These are phyloP conservation scores for Grigorovia transvaalensis DNA, from an alignment of 805 yeast genomes.

Conservation along the genomic window DNA sequence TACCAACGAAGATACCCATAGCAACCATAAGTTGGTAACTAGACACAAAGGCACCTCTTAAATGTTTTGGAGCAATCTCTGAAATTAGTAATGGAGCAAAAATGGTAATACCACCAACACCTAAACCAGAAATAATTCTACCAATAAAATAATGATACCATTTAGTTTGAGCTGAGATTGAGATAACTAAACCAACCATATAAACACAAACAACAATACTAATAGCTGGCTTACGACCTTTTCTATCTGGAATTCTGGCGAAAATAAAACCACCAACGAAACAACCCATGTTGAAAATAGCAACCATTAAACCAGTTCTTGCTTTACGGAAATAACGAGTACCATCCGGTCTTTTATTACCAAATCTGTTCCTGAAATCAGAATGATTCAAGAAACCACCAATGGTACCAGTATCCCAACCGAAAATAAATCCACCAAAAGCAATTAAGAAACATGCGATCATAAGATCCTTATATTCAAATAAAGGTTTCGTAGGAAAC, in stretches of 20 bases:
- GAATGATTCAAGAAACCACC: slow-evolving; percentile 55
- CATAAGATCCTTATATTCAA: slow-evolving; percentile 17
- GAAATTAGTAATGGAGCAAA: slow-evolving; percentile 64
- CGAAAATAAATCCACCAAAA: slow-evolving; percentile 51
- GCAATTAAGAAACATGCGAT: slow-evolving; percentile 39
- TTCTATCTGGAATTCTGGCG: slow-evolving; percentile 48
- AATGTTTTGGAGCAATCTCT: slow-evolving; percentile 29
- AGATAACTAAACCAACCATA: slow-evolving; percentile 58
- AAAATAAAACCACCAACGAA: slow-evolving; percentile 60
- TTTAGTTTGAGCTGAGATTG: slow-evolving; percentile 40
- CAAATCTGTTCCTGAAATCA: slow-evolving; percentile 50
- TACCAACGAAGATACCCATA: slow-evolving; percentile 66
- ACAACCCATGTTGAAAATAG: slow-evolving; percentile 65
- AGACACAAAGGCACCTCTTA: slow-evolving; percentile 65
- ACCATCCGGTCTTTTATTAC: slow-evolving; percentile 27
- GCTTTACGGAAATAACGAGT: slow-evolving; percentile 37
- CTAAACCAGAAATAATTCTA: slow-evolving; percentile 58
- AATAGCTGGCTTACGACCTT: slow-evolving; percentile 57
- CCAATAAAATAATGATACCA: slow-evolving; percentile 72
- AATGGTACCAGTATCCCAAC: slow-evolving; percentile 77
- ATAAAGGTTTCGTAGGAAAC: slow-evolving; percentile 10
- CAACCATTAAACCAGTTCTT: slow-evolving; percentile 47
- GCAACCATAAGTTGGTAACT: slow-evolving; percentile 65
- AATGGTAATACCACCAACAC: slow-evolving; percentile 71
- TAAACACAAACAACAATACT: slow-evolving; percentile 52